Base-by-base conservation (phyloP, 2,329 filamentous ascomycete genomes). In the Colletotrichum sp. region DNA sequence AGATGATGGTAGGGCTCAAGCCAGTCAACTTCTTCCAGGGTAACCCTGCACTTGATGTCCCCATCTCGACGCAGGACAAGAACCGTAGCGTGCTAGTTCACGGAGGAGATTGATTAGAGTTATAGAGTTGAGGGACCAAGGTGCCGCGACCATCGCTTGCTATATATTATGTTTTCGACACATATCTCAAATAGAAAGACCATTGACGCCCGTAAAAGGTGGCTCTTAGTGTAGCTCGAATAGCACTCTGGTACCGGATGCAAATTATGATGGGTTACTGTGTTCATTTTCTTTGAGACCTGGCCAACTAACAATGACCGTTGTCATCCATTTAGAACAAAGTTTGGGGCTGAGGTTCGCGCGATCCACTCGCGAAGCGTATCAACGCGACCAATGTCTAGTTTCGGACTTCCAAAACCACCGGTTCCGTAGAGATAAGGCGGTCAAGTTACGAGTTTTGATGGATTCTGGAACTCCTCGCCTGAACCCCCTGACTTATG, bases 1-100 rank as follows among this genome's bases (percentile, higher is more conserved):
- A 85, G 70, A 84, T 91, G 78, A 84, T 84, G 72, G 88, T 91
- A 0, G 83, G 83, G 0, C 80, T 91, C 68, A 90, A 89, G 79
- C 89, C 90, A 0, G 86, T 88, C 3, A 90, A 91, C 75, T 90
- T 91, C 79, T 91, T 91, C 76, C 81, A 84, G 2, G 85, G 85
- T 6, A 90, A 91, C 71, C 89, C 88, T 0, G 87, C 85, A 0
- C 71, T 90, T 7, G 89, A 91, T 79, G 88, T 91, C 4, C 85
- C 88, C 0, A 83, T 85, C 5, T 85, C 85, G 4, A 84, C 77
- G 0, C 84, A 85, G 71, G 82, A 82, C 0, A 77, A 74, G 10
- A 86, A 84, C 39, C 80, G 80, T 65, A 86, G 84, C 63, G 84
- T 85, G 26, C 52, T 82, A 57, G 68, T 75, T 13, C n/a, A 68